Base-by-base conservation (phyloP, 805 yeast genomes). In the Candida sphagnicola region DNA sequence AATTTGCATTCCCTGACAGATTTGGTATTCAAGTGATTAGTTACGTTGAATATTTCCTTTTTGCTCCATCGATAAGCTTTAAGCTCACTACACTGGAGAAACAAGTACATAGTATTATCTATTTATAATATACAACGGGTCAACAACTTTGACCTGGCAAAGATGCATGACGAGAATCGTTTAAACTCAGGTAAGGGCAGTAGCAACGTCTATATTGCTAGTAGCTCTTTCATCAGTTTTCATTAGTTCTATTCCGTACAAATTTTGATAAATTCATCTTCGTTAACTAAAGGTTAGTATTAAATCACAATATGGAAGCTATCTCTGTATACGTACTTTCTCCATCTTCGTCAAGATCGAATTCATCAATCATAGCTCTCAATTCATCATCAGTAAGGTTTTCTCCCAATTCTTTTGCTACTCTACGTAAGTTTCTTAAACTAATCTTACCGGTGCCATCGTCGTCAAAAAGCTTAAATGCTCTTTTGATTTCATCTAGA, bases 331-430 rank as follows among this genome's bases (percentile, higher is more conserved):
- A 73, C 74, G 50, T 61, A 63, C 74, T 90, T 48, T 86, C 96
- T 36, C 98, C 98, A 59, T 93, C 98, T 40, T 87, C 95, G 57
- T 93, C 97, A 37, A 90, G 65, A 63, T 93, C 99, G 56, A 93
- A 93, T 60, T 91, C 98, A 45, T 90, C 96, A 47, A 93, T 93
- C 99, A 93, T 93, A 4, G 97, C 97, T 48, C 85, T 75, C 37
- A 93, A 69, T 55, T 93, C 99, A 42, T 88, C 96, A 49, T 93
- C 99, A 4, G 87, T 81, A 41, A 93, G 66, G 50, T 83, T 85
- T 59, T 93, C 99, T 2, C 96, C 97, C 41, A 93, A 65, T 48
- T 91, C 97, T 50, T 85, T 85, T 8, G 97, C 93, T 1, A 91
- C 95, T 44, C 93, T 75, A 59, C 95, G 78, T 42, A 93, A 72